Conservation (phyloP, 306 rosid species). For the Begonia peltatifolia region DNA sequence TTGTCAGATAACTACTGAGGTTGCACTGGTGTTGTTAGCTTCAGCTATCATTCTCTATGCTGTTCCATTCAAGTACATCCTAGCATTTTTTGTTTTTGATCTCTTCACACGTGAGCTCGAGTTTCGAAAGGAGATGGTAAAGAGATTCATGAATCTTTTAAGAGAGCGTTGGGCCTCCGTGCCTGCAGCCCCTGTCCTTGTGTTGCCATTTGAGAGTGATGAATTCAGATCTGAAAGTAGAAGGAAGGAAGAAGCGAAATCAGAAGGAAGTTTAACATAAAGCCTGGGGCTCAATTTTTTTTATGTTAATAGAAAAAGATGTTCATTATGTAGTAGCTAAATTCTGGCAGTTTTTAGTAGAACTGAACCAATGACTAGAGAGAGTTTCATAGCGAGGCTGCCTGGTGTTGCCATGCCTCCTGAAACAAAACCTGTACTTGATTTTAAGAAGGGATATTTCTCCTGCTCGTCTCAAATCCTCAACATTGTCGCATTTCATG, state of each 20-base stretch:
- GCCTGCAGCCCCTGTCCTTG: conserved; percentile 83
- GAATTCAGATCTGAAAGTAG: conserved; percentile 27
- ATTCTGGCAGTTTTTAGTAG: neutral
- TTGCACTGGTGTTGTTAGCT: conserved; percentile 50
- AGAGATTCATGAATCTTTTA: conserved; percentile 37
- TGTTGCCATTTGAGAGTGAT: conserved; percentile 56
- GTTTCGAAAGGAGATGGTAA: conserved; percentile 67
- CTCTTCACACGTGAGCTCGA: conserved; percentile 75
- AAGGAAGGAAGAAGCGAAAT: conserved; percentile 26
- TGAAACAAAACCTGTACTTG: too few relatives aligned
- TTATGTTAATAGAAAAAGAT: neutral
- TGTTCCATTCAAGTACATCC: conserved; percentile 66
- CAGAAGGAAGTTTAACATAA: conserved; percentile 22
- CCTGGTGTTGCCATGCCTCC: too few relatives aligned
- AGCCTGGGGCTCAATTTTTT: neutral
- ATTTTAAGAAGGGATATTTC: too few relatives aligned
- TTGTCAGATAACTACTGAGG: conserved; percentile 76
- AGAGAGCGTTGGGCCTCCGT: conserved; percentile 84
- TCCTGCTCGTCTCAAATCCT: too few relatives aligned
- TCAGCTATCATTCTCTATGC: conserved; percentile 48
- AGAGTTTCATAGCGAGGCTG: neutral
- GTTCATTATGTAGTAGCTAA: neutral
- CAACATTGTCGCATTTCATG: too few relatives aligned
- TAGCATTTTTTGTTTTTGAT: conserved; percentile 61
- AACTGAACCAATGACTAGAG: neutral